Evolutionary conservation across 139 green algal genomes (phyloP), one percentile per base, ranked within the genome.

Genomic region (Tetraselmis striata): DNA sequence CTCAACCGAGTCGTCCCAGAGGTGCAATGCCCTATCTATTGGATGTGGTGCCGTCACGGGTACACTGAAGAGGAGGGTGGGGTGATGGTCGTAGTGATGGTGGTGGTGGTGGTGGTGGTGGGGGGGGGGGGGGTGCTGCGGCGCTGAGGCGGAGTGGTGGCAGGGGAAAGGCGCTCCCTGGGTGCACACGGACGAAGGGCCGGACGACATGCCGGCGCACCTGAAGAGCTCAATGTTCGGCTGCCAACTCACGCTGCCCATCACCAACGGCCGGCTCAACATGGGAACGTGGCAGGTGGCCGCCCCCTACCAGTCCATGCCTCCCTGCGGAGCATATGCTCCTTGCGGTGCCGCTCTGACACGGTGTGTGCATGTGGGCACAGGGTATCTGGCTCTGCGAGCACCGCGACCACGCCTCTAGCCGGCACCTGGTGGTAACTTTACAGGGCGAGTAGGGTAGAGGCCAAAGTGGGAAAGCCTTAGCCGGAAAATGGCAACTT

Each of bases 241-340:
- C n/a, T 80, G 77, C 83, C 89, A 84, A 23, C 76, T 94, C 59
- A 92, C 77, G 31, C 78, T 94, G 0, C 91, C 91, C 75, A 92
- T 94, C 80, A 90, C 81, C 1, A 80, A 86, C 0, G 91, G 91
- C 1, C 80, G 84, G 1, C 83, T 94, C 0, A 89, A 87, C 77
- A 76, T 94, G 59, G 91, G 91, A 1, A 94, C 91, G 2, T 94
- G 91, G 91, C 91, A 94, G 86, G 89, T 89, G 75, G 11, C 28
- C 24, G 28, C 30, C 18, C 23, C 29, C 25, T 26, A 30, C 45
- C 45, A 77, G 30, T 5, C n/a, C n/a, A n/a, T n/a, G n/a, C n/a
- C n/a, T n/a, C n/a, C n/a, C n/a, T n/a, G n/a, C n/a, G n/a, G n/a
- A n/a, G n/a, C n/a, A n/a, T n/a, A n/a, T n/a, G n/a, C n/a, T n/a